Evolutionary conservation across 2,329 filamentous ascomycete species (phyloP), one percentile per base, ranked within the genome.

Genomic region (Aspergillus costaricaensis): DNA sequence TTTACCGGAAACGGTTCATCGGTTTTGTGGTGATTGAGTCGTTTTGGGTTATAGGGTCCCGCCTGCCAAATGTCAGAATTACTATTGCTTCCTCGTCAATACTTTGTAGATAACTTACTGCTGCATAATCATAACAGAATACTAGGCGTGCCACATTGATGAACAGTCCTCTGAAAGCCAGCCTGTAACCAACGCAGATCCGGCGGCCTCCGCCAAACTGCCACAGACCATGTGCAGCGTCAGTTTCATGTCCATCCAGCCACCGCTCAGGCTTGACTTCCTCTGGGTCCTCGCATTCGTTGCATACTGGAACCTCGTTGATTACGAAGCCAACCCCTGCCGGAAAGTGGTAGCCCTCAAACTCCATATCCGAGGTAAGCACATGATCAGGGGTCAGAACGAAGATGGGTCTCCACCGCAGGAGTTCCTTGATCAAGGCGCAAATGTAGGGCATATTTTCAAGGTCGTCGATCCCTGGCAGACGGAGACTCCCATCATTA

Each of bases 231-330:
- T 75, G 70, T 3, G 66, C 39, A 0, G 66, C 48, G 57, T 74
- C 70, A 5, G 53, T 53, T 44, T 74, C 69, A n/a, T 70, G 53
- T 1, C 70, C 69, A 55, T 78, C 69, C 7, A 79, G 61, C 75
- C 75, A 79, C n/a, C 76, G 53, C 52, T 77, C 75, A 0, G 75
- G 76, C 32, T 62, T 58, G 48, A 78, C 77, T 0, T 58, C 58
- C 1, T 70, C 64, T 1, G 75, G 68, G 5, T 74, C 61, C 4
- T 72, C 71, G 25, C 67, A 72, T 17, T 75, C 70, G 15, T 67
- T 61, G 32, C 65, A 63, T 27, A 80, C 67, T 0, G 72, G 68
- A 47, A 72, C 66, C 2, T 62, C 66, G 43, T 76, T 76, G 55
- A 76, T 71, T 25, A 73, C 60, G 51, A 76, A 76, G 23, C 65